Evolutionary conservation across 352 stramenopile genomes (phyloP), one percentile per base, ranked within the genome.

Genomic region (Proteromonas lacertae): DNA sequence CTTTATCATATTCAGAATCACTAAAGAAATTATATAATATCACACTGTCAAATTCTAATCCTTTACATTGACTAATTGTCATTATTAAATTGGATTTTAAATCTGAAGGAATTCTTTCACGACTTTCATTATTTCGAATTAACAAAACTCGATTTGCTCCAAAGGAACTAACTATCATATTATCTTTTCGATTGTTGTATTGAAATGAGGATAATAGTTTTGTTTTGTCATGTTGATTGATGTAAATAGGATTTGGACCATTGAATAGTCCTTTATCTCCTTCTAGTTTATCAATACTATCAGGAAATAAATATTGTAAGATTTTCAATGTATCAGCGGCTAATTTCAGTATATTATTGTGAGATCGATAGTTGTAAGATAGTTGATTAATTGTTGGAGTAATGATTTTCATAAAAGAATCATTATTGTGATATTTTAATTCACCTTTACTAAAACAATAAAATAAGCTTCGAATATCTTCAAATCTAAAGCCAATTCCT

Each of bases 401-500:
- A n/a, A n/a, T n/a, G n/a, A n/a, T n/a, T n/a, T n/a, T n/a, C n/a
- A n/a, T n/a, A n/a, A n/a, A n/a, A n/a, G n/a, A n/a, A n/a, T n/a
- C n/a, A n/a, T n/a, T n/a, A n/a, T 28, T 28, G 10, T 28, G 5
- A 10, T 10, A 28, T 5, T 10, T 5, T 28, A 10, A 5, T 35
- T 4, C 12, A 13, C 33, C 10, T 9, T 23, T 6, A 16, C 14
- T 21, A 31, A 42, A 8, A n/a, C 4, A 12, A 12, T 32, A 18
- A 4, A 36, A 4, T 9, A 65, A 49, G 1, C 30, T 43, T 22
- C 52, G 41, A 36, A 66, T 30, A 12, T 62, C 56, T 44, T 65
- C 53, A 48, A 65, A 65, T 1, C 51, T 41, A 45, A 63, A 60
- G 17, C 53, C 46, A 17, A 55, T 51, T 17, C 52, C 48, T 19